Evolutionary conservation across 2,329 filamentous ascomycete genomes (phyloP).

Genomic region (Colletotrichum endophyticum): DNA sequence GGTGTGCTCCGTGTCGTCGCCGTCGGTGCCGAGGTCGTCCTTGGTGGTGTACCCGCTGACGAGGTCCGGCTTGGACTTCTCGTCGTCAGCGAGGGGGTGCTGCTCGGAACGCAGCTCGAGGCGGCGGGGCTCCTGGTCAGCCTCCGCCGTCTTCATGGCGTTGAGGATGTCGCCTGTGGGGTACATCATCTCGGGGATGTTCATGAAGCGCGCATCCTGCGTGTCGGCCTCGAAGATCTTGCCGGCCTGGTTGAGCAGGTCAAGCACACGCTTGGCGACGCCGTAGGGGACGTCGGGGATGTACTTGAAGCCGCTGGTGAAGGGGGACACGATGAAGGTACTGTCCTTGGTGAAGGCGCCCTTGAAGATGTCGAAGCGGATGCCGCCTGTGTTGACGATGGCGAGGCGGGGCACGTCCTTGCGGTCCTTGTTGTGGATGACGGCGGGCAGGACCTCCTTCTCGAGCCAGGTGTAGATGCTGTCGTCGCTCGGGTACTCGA

Average conservation of each 20-base stretch:
- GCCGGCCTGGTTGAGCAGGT: slow-evolving; percentile 60
- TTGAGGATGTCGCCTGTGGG: slow-evolving; percentile 23
- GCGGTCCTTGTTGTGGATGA: slow-evolving; percentile 62
- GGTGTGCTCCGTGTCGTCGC: slow-evolving; percentile 88
- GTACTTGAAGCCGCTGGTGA: slow-evolving; percentile 78
- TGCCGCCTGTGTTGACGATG: slow-evolving; percentile 86
- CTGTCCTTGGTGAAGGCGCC: slow-evolving; percentile 89
- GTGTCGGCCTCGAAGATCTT: slow-evolving; percentile 46
- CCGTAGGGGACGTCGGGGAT: slow-evolving; percentile 82
- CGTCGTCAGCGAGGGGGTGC: slow-evolving; percentile 32
- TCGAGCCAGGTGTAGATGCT: slow-evolving; percentile 87
- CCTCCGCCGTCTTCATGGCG: slow-evolving; percentile 11
- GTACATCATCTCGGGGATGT: slow-evolving; percentile 51
- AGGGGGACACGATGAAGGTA: slow-evolving; percentile 86
- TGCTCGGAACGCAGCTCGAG: slow-evolving; percentile 38
- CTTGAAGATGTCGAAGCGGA: slow-evolving; percentile 95
- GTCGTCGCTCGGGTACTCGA: slow-evolving; percentile 72
- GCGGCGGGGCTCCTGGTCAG: slow-evolving; percentile 26
- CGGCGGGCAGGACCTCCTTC: slow-evolving; percentile 73
- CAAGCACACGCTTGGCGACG: slow-evolving; percentile 72
- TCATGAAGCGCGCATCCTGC: slow-evolving; percentile 51
- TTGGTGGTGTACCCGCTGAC: slow-evolving; percentile 82
- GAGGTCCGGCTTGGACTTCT: slow-evolving; percentile 44
- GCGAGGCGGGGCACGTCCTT: slow-evolving; percentile 70
- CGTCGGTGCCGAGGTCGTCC: slow-evolving; percentile 82